A percentile compares a stretch with the other conserved stretches of the same genome.
Conservation (phyloP, 345 rosid species). For the Gossypium stocksii region DNA sequence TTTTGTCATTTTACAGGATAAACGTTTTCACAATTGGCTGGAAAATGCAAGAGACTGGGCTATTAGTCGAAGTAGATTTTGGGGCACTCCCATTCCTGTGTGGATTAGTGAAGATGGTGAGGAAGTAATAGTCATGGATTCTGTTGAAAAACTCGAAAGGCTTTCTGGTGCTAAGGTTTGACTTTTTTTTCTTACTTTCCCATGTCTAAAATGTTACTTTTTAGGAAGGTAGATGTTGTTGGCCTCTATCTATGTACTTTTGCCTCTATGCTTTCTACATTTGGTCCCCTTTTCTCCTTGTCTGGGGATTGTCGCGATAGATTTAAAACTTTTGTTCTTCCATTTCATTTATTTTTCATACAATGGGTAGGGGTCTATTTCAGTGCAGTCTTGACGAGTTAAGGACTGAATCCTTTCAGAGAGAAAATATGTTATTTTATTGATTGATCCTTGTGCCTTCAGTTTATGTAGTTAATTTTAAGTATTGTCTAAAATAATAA, state of each 20-base stretch:
- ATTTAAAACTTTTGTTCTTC: not conserved
- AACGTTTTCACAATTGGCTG: conserved; percentile 98
- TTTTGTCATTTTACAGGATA: conserved; percentile 20
- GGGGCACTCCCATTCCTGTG: conserved; percentile 98
- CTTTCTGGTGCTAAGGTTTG: conserved; percentile 89
- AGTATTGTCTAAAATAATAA: conserved; percentile 5
- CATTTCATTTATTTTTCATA: not conserved
- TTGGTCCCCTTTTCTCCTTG: not conserved
- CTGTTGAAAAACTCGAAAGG: conserved; percentile 76
- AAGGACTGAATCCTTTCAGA: not conserved
- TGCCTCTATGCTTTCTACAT: not conserved
- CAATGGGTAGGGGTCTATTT: not conserved
- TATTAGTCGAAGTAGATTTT: conserved; percentile 90
- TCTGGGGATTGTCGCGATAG: not conserved
- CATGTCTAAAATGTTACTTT: not conserved
- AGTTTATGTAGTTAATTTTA: not conserved
- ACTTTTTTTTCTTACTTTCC: conserved; percentile 4
- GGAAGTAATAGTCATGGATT: conserved; percentile 76
- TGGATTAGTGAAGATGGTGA: conserved; percentile 90
- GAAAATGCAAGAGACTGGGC: conserved; percentile 99
- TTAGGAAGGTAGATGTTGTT: not conserved
- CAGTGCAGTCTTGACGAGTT: not conserved
- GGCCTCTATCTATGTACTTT: conserved; percentile 1
- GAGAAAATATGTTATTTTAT: not conserved
- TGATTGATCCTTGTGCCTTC: not conserved